Conservation (phyloP, 139 green algal genomes). For the Prasinococcaceae sp. region DNA sequence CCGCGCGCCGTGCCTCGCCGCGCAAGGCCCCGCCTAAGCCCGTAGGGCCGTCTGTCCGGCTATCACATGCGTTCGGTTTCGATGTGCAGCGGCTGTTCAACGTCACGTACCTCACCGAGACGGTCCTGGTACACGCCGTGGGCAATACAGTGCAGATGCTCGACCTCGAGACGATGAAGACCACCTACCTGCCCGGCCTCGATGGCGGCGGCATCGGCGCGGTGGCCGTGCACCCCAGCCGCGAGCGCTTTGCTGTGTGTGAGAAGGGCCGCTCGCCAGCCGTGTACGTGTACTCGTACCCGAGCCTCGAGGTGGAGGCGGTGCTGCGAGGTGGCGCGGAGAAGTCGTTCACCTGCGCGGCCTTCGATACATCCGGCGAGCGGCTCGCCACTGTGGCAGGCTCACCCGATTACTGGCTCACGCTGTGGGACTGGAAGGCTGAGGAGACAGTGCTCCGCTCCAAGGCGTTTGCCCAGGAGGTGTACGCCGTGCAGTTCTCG, state of each 20-base stretch:
- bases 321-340: slow-evolving; percentile 47
- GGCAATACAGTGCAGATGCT: slow-evolving; percentile 39
- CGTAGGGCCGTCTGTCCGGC: no score
- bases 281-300: slow-evolving; percentile 55
- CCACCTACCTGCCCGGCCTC: slow-evolving; percentile 6
- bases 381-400: slow-evolving; percentile 55
- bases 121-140: slow-evolving; percentile 31
- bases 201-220: slow-evolving; percentile 9
- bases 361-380: slow-evolving; percentile 42
- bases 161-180: slow-evolving; percentile 20
- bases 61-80: no score
- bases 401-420: slow-evolving; percentile 64
- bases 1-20: no score
- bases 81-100: no score
- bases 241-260: slow-evolving; percentile 44
- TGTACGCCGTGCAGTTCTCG: slow-evolving; percentile 45
- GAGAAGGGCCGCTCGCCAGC: slow-evolving; percentile 43
- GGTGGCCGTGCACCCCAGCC: slow-evolving; percentile 47
- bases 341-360: slow-evolving; percentile 35
- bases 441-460: slow-evolving; percentile 47
- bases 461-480: slow-evolving; percentile 62
- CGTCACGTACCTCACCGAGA: slow-evolving; percentile 34
- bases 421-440: slow-evolving; percentile 57
- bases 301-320: slow-evolving; percentile 23
- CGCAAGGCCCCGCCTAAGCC: no score